phyloP scores from a whole-genome alignment of 441 rosid species.

The Biscutella laevigata region DNA sequence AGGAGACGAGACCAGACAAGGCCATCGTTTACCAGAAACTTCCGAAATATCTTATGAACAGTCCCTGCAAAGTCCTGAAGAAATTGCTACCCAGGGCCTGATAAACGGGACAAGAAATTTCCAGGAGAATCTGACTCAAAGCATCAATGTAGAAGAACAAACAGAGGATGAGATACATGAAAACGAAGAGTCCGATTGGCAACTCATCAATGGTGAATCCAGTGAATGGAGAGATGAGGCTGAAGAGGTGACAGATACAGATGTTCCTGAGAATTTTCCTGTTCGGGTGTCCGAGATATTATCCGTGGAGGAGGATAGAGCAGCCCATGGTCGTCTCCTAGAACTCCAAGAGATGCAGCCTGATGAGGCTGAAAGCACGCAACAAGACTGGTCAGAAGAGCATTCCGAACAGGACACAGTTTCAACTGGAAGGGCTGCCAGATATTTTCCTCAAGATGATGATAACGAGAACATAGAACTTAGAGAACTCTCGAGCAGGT shows the following conservation, averaged over 20 bases:
- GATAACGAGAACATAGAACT: slow-evolving; percentile 62
- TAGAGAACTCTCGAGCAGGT: slow-evolving; percentile 83
- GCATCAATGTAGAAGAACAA: slow-evolving; percentile 30
- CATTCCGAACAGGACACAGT: slow-evolving; percentile 41
- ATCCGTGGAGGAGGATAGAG: slow-evolving; percentile 37
- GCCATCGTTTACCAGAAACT: slow-evolving; percentile 16
- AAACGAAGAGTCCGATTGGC: slow-evolving; percentile 35
- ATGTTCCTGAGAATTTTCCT: slow-evolving; percentile 29
- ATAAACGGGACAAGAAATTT: slow-evolving; percentile 19
- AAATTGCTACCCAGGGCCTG: slow-evolving; percentile 14
- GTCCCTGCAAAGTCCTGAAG: slow-evolving; percentile 26
- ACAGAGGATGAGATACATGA: slow-evolving; percentile 32
- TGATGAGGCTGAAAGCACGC: slow-evolving; percentile 37
- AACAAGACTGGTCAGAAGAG: slow-evolving; percentile 48
- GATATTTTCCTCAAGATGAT: slow-evolving; percentile 49
- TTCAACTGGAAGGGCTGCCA: slow-evolving; percentile 37
- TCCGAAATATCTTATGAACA: slow-evolving; percentile 30
- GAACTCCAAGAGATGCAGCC: slow-evolving; percentile 39
- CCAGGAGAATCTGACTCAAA: slow-evolving; percentile 30
- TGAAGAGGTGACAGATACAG: slow-evolving; percentile 31
- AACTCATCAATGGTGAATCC: slow-evolving; percentile 32
- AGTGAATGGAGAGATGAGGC: slow-evolving; percentile 32
- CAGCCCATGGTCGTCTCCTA: slow-evolving; percentile 21
- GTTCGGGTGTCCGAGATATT: slow-evolving; percentile 29
- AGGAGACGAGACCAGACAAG: slow-evolving; percentile 30